A percentile compares a stretch with the other conserved stretches of the same genome.
phyloP scores from a whole-genome alignment of 2,329 filamentous ascomycete genomes.

The Penicillium rolfsii region DNA sequence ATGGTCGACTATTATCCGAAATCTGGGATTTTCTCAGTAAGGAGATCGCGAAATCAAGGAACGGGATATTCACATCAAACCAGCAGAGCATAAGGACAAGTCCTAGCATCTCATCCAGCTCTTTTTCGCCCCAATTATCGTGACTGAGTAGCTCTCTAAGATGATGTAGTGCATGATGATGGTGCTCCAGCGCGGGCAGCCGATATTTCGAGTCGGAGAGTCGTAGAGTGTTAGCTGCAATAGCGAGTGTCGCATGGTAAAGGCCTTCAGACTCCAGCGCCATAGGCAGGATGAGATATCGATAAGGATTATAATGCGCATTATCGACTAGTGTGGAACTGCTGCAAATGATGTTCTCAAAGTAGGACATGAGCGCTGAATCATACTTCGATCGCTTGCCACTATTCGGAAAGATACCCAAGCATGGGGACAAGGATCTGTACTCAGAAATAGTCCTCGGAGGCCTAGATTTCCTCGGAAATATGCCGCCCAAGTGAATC shows the following conservation, averaged over 20 bases:
- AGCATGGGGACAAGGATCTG: constrained; percentile 3
- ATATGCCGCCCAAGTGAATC: constrained; percentile 15
- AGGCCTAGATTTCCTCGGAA: background rate
- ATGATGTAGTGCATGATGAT: constrained; percentile 16
- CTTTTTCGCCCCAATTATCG: constrained; percentile 17
- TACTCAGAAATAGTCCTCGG: background rate
- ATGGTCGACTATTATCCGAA: constrained; percentile 33
- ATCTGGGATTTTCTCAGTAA: constrained; percentile 22
- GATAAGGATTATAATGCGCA: constrained; percentile 34
- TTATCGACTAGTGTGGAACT: constrained; percentile 35
- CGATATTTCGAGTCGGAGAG: constrained; percentile 27
- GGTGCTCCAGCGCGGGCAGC: constrained; percentile 31
- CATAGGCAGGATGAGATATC: constrained; percentile 36
- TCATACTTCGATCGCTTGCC: constrained; percentile 17
- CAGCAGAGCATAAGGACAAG: constrained; percentile 35
- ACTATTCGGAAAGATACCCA: constrained; percentile 7
- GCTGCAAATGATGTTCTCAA: constrained; percentile 33
- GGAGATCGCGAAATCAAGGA: background rate
- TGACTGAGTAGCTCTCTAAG: constrained; percentile 12
- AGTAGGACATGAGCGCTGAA: constrained; percentile 29
- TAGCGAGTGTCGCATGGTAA: constrained; percentile 33
- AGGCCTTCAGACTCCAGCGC: constrained; percentile 31
- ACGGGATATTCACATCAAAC: constrained; percentile 22
- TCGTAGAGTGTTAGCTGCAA: constrained; percentile 31
- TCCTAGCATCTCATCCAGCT: constrained; percentile 33